Evolutionary conservation across 1,284 basidiomycete species (phyloP).

Genomic region (Apiotrichum sp.): DNA sequence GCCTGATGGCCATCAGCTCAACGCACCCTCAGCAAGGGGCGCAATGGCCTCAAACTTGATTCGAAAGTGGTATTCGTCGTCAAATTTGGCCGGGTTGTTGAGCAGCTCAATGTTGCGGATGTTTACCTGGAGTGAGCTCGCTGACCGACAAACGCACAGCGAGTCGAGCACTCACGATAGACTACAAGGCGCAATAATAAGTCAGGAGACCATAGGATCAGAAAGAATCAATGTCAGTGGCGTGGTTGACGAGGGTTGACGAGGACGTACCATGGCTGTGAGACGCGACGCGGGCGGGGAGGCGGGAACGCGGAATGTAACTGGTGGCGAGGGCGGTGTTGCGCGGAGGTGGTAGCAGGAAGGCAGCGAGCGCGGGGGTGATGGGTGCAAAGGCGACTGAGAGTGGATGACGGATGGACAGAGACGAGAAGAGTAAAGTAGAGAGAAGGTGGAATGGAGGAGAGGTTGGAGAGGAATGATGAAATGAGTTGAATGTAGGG

Average conservation of each 20-base stretch:
- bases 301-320: not conserved
- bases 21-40: slow-evolving; percentile 75
- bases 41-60: slow-evolving; percentile 98
- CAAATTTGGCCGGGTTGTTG: slow-evolving; percentile 87
- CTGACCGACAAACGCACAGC: not conserved
- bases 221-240: not conserved
- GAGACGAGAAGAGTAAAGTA: too few species aligned
- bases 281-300: not conserved
- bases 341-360: not conserved
- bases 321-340: too few species aligned
- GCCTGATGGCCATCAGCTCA: not conserved
- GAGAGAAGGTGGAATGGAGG: too few species aligned
- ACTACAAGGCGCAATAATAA: slow-evolving; percentile 19
- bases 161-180: slow-evolving; percentile 28
- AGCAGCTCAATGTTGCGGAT: slow-evolving; percentile 61
- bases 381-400: too few species aligned
- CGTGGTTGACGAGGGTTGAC: not conserved
- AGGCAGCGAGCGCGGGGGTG: too few species aligned
- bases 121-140: slow-evolving; percentile 39
- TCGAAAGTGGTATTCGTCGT: slow-evolving; percentile 85
- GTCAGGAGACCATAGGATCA: not conserved
- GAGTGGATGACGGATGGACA: too few species aligned
- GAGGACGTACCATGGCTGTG: not conserved
- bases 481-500: too few species aligned
- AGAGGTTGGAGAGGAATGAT: too few species aligned